Evolutionary conservation across 2,329 filamentous ascomycete species (phyloP).

Genomic region (Trichophyton equinum): DNA sequence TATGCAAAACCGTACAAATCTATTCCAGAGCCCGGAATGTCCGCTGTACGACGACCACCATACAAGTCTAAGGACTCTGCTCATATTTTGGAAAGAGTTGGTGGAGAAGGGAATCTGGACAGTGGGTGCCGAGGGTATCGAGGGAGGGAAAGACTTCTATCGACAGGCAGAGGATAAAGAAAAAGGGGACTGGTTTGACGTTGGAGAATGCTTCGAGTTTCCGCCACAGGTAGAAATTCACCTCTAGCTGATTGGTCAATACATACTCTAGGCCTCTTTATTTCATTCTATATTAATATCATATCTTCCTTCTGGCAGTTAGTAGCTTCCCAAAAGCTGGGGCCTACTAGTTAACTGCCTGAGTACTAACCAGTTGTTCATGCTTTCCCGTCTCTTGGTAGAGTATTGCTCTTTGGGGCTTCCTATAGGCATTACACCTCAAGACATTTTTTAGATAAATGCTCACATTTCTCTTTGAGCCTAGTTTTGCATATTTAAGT

Average conservation of each 20-base stretch:
- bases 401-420: too few relatives aligned
- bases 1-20: background rate
- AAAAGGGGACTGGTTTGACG: background rate
- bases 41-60: background rate
- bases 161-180: background rate
- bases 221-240: background rate
- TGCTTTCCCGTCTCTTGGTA: too few relatives aligned
- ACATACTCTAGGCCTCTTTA: too few relatives aligned
- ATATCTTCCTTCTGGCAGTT: too few relatives aligned
- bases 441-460: too few relatives aligned
- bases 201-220: background rate
- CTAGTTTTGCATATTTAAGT: too few relatives aligned
- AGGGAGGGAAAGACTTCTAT: slow-evolving; percentile 1
- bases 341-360: too few relatives aligned
- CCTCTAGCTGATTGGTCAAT: background rate
- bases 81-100: background rate
- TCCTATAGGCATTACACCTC: too few relatives aligned
- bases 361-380: too few relatives aligned
- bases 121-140: background rate
- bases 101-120: slow-evolving; percentile 4
- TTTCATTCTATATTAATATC: too few relatives aligned
- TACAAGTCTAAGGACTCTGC: background rate
- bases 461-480: too few relatives aligned
- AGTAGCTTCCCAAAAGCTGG: too few relatives aligned
- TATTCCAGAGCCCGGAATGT: background rate